phyloP scores from a whole-genome alignment of 73 alveolate genomes.

The Stentor roeselii region DNA sequence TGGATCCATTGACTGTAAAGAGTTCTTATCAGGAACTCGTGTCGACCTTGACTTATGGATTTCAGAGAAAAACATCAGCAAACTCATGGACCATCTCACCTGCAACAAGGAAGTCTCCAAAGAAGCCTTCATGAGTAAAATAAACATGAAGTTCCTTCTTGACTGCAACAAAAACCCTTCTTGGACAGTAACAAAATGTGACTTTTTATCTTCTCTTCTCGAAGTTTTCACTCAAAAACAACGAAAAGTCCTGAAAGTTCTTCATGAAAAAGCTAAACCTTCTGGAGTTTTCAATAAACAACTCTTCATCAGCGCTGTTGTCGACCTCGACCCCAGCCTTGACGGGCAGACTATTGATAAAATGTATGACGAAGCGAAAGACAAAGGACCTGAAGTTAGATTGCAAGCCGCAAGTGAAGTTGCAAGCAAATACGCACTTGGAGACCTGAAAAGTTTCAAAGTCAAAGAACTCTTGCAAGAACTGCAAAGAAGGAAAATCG shows the following conservation, averaged over 20 bases:
- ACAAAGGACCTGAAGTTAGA: background rate
- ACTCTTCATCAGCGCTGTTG: too few relatives aligned
- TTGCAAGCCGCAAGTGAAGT: background rate
- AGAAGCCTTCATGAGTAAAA: background rate
- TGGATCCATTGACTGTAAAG: constrained; percentile 9
- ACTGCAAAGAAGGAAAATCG: background rate
- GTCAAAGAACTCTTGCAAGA: background rate
- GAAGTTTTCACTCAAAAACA: constrained; percentile 9
- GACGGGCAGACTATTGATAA: background rate
- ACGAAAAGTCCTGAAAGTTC: background rate
- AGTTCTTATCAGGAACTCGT: constrained; percentile 6
- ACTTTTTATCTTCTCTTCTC: background rate
- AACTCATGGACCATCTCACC: background rate
- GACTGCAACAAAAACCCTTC: constrained; percentile 14
- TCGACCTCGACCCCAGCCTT: background rate
- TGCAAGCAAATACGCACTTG: background rate
- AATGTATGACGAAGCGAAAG: background rate
- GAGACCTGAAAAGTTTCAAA: background rate
- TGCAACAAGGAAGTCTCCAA: background rate
- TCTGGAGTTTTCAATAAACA: background rate
- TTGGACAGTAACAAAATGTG: background rate
- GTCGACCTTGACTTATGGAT: constrained; percentile 17
- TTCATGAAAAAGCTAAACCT: background rate
- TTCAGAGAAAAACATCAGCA: constrained; percentile 13
- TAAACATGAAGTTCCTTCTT: constrained; percentile 11